Percentiles rank a stretch among this genome's conserved stretches.
These are phyloP conservation scores for Kentomonas sorsogonicus DNA, from an alignment of 208 protist species.

Conservation along the genomic window DNA sequence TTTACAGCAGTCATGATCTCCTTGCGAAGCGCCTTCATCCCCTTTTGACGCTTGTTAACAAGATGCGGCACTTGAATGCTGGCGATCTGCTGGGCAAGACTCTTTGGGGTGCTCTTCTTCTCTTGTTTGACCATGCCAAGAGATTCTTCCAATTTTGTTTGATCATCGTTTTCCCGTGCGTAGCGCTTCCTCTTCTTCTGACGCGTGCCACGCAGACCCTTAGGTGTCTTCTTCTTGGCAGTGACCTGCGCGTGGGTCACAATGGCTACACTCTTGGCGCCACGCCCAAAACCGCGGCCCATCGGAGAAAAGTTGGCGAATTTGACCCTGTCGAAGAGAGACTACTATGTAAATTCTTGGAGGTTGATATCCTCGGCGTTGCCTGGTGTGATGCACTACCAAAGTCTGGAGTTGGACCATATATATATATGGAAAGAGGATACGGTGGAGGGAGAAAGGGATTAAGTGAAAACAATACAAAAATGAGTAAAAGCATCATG, in stretches of 20 bases:
- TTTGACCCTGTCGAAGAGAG: too few species aligned
- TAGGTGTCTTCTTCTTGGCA: conserved; percentile 70
- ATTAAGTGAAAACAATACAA: conserved; percentile 10
- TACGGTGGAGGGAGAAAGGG: too few species aligned
- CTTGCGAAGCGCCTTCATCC: conserved; percentile 59
- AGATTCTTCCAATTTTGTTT: conserved; percentile 60
- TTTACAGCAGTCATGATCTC: conserved; percentile 73
- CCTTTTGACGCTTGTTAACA: conserved; percentile 74
- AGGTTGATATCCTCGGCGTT: too few species aligned
- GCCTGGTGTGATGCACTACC: too few species aligned
- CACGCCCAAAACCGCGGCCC: conserved; percentile 81
- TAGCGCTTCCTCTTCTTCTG: conserved; percentile 61
- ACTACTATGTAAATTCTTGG: too few species aligned
- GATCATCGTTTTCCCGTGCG: conserved; percentile 37
- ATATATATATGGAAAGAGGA: too few species aligned
- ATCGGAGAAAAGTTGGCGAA: too few species aligned
- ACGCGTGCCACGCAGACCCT: conserved; percentile 57
- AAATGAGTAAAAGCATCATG: conserved; percentile 4
- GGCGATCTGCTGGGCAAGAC: conserved; percentile 72
- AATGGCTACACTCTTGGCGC: conserved; percentile 77
- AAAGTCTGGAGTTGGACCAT: too few species aligned
- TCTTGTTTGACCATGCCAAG: conserved; percentile 34
- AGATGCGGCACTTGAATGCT: conserved; percentile 65
- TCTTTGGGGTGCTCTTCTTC: conserved; percentile 35
- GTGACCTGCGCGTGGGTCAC: conserved; percentile 72